Base-by-base conservation (phyloP, 2,329 filamentous ascomycete species). In the Colletotrichum gigasporum region DNA sequence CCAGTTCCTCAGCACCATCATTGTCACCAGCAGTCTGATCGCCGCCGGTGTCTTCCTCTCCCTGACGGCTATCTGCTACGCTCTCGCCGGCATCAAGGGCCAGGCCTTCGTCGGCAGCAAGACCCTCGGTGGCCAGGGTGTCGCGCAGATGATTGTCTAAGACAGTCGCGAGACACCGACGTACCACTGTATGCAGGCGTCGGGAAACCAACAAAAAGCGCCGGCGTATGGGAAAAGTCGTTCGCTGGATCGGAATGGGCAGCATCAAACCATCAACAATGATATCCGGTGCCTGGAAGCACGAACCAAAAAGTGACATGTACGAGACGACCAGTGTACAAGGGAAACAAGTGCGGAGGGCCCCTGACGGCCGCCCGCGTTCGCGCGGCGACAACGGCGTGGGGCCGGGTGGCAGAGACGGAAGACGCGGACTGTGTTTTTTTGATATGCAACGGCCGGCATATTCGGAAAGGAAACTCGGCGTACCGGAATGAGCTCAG, bases 111-210 rank as follows among this genome's bases (percentile, higher is more conserved):
- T 94, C 69, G 92, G 92, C 66, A 97, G 94, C 85, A 98, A 98
- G 88, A 98, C 95, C 14, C 85, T 99, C 55, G 96, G 96, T 69
- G 96, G 96, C 55, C 91, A 93, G 70, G 95, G 95, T 54, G 91
- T 97, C 70, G 96, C 94, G 67, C 94, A 97, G 83, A 97, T 98
- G 95, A 97, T 98, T 80, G 94, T 98, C 74, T 97, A 84, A 82
- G 71, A 30, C 14, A 44, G 20, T 24, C 14, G 30, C 7, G 4
- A 50, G 20, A 41, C 45, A 24, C 45, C 28, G 18, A 41, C 22
- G 42, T 37, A n/a, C 7, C 14, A 32, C n/a, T 12, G 30, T 24
- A n/a, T 5, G 24, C 28, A n/a, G 12, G 24, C 28, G 24, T 10
- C 20, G 30, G 56, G n/a, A n/a, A n/a, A n/a, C n/a, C 14, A 34